Conservation (phyloP, 164 flowering plant genomes). For the Annona cherimola region DNA sequence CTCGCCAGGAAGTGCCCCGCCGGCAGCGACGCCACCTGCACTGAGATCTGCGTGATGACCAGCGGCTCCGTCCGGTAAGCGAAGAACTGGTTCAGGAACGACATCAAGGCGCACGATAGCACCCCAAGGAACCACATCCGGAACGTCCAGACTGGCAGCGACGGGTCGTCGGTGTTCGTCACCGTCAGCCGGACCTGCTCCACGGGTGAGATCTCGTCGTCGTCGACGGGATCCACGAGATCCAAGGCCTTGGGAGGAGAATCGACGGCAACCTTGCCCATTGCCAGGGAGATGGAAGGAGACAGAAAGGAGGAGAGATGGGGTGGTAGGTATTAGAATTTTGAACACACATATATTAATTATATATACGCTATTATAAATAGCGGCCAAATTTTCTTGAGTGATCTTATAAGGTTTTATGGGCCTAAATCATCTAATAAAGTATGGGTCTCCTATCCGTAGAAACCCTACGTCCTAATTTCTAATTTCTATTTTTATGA, state of each 20-base stretch:
- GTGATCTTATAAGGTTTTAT: too few species aligned
- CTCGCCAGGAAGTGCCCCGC: slow-evolving; percentile 61
- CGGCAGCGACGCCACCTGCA: slow-evolving; percentile 60
- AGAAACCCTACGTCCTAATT: too few species aligned
- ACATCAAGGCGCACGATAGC: slow-evolving; percentile 58
- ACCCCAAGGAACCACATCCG: slow-evolving; percentile 85
- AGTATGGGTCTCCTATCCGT: too few species aligned
- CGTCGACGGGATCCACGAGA: slow-evolving; percentile 15
- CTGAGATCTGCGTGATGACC: slow-evolving; percentile 54
- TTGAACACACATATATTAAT: too few species aligned
- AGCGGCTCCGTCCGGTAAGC: slow-evolving; percentile 68
- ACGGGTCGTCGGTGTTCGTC: slow-evolving; percentile 68
- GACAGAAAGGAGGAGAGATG: neutral
- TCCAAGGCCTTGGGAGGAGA: neutral
- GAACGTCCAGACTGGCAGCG: slow-evolving; percentile 85
- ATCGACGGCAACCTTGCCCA: slow-evolving; percentile 10
- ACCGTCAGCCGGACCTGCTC: slow-evolving; percentile 84
- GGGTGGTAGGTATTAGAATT: neutral
- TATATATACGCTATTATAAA: too few species aligned
- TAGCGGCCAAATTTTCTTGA: too few species aligned
- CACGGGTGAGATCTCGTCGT: slow-evolving; percentile 64
- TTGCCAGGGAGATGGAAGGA: neutral
- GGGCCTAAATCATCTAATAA: too few species aligned
- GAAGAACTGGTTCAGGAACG: slow-evolving; percentile 86
- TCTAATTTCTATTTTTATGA: too few species aligned